Evolutionary conservation across 768 basidiomycete species (phyloP).

Genomic region (Russula vinacea): DNA sequence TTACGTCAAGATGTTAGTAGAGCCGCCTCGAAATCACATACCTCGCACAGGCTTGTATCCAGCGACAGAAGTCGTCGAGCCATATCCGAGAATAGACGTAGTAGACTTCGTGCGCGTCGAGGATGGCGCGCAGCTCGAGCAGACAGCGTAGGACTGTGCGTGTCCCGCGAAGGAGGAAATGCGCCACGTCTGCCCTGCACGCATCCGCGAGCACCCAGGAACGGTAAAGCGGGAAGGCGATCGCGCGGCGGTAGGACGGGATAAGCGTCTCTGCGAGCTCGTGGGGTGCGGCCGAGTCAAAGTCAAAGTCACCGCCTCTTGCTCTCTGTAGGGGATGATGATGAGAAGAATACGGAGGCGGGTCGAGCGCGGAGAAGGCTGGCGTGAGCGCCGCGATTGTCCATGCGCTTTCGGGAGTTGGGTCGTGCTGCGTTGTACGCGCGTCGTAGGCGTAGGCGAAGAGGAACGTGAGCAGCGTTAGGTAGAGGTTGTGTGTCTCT

Average conservation of each 20-base stretch:
- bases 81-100: conserved; percentile 87
- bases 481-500: conserved; percentile 62
- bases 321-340: neutral
- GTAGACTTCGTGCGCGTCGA: conserved; percentile 83
- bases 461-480: conserved; percentile 65
- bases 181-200: conserved; percentile 63
- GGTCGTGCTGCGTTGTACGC: conserved; percentile 71
- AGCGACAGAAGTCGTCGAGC: conserved; percentile 82
- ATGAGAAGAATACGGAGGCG: conserved; percentile 40
- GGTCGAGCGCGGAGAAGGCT: conserved; percentile 80
- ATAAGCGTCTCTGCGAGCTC: conserved; percentile 51
- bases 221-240: conserved; percentile 76
- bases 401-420: conserved; percentile 89
- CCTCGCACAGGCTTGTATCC: conserved; percentile 71
- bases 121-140: conserved; percentile 65
- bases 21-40: conserved; percentile 33
- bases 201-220: conserved; percentile 71
- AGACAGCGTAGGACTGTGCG: conserved; percentile 61
- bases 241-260: conserved; percentile 68
- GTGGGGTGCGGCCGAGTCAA: neutral
- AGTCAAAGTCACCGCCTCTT: neutral
- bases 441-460: conserved; percentile 82
- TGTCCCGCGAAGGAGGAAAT: conserved; percentile 56
- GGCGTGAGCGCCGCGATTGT: conserved; percentile 71
- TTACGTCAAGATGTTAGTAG: neutral